A percentile compares a stretch with the other conserved stretches of the same genome.
These are phyloP conservation scores for Phaeolepiota aurea DNA, from an alignment of 768 basidiomycete genomes.

Conservation along the genomic window DNA sequence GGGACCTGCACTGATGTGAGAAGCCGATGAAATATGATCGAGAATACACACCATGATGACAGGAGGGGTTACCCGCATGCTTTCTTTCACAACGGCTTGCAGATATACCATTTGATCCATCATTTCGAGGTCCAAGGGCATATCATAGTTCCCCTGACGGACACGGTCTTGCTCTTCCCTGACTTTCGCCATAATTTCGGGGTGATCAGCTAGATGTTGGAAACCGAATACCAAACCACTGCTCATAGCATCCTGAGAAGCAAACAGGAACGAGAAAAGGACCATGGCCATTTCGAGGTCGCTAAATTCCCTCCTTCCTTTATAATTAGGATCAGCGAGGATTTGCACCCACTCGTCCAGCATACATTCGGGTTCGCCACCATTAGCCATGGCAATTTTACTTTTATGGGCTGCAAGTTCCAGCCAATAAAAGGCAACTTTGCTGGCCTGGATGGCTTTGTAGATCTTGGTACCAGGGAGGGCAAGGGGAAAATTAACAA, in stretches of 20 bases:
- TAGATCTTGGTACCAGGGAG: constrained; percentile 95
- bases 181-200: constrained; percentile 81
- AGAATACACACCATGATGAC: constrained; percentile 77
- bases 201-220: constrained; percentile 92
- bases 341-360: constrained; percentile 87
- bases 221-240: constrained; percentile 93
- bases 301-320: constrained; percentile 80
- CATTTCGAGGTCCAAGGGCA: constrained; percentile 78
- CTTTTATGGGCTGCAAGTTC: constrained; percentile 69
- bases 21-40: constrained; percentile 9
- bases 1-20: constrained; percentile 54
- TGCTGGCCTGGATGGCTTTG: constrained; percentile 87
- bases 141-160: constrained; percentile 68
- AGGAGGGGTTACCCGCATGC: constrained; percentile 84
- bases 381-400: constrained; percentile 76
- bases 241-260: constrained; percentile 97
- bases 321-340: constrained; percentile 57
- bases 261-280: constrained; percentile 93
- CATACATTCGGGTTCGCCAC: constrained; percentile 80
- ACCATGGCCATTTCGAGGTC: constrained; percentile 97
- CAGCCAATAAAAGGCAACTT: constrained; percentile 74
- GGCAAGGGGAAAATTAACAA: constrained; percentile 97
- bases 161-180: constrained; percentile 85
- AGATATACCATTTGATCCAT: constrained; percentile 92
- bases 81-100: constrained; percentile 89